phyloP scores from a whole-genome alignment of 2,329 filamentous ascomycete species.

The Aurifilum marmelostoma region DNA sequence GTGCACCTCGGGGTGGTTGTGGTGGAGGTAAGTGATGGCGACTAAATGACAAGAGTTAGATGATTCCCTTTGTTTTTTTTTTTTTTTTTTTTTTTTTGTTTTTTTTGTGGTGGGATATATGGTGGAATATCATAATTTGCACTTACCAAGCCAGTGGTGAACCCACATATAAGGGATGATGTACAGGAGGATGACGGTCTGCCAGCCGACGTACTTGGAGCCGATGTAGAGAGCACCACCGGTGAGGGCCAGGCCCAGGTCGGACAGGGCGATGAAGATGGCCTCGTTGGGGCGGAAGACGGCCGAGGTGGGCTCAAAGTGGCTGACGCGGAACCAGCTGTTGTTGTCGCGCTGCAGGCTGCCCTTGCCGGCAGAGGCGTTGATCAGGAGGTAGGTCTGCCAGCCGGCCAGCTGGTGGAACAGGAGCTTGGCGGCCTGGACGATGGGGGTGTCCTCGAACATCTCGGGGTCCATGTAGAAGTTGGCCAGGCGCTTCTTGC shows the following conservation, averaged over 20 bases:
- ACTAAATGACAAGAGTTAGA: conserved; percentile 45
- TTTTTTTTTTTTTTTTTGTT: too few relatives aligned
- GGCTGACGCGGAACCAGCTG: conserved; percentile 50
- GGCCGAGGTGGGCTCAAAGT: conserved; percentile 64
- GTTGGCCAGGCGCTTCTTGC: conserved; percentile 41
- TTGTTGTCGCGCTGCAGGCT: conserved; percentile 50
- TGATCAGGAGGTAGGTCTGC: conserved; percentile 66
- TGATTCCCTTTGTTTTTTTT: too few relatives aligned
- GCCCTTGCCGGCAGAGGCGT: conserved; percentile 53
- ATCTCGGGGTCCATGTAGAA: conserved; percentile 54
- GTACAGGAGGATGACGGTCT: conserved; percentile 63
- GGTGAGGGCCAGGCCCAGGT: conserved; percentile 61
- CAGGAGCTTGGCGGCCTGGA: conserved; percentile 57
- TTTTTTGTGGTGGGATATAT: too few relatives aligned
- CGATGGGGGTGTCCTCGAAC: conserved; percentile 66
- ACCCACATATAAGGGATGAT: conserved; percentile 69
- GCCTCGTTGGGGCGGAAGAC: conserved; percentile 64
- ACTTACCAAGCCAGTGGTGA: conserved; percentile 69
- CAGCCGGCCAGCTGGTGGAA: conserved; percentile 67
- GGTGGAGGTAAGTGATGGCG: conserved; percentile 76
- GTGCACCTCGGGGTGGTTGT: conserved; percentile 64
- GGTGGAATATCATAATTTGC: too few relatives aligned
- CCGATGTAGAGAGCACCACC: conserved; percentile 54
- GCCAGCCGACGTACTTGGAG: conserved; percentile 56
- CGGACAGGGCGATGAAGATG: conserved; percentile 59